These are phyloP conservation scores for Xylaria nigripes DNA, from an alignment of 495 filamentous ascomycete genomes.

Conservation along the genomic window DNA sequence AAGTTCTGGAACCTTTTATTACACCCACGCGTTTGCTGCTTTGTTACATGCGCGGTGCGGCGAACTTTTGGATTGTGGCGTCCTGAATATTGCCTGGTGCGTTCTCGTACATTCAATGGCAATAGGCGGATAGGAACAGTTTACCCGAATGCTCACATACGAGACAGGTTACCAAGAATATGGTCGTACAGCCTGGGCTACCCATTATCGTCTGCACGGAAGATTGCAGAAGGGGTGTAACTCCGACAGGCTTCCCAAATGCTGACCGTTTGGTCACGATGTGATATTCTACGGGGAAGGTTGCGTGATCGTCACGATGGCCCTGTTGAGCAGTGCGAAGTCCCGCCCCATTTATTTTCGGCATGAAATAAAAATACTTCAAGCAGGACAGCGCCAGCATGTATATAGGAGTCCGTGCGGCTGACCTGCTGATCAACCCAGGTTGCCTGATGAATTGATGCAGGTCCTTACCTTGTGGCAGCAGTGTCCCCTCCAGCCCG, in stretches of 20 bases:
- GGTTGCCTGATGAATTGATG: conserved; percentile 7
- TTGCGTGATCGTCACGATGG: conserved; percentile 8
- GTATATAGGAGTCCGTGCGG: conserved; percentile 18
- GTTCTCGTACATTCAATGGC: neutral
- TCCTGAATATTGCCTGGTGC: conserved; percentile 1
- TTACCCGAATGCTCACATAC: conserved; percentile 15
- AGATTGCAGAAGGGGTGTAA: conserved; percentile 18
- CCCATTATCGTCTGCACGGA: conserved; percentile 26
- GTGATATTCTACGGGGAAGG: conserved; percentile 4
- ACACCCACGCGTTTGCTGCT: neutral
- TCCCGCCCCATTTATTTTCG: conserved; percentile 12
- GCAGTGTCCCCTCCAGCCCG: neutral
- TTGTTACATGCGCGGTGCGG: conserved; percentile 2
- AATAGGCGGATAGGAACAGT: conserved; percentile 5
- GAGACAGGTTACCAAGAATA: conserved; percentile 13
- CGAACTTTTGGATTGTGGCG: conserved; percentile 4
- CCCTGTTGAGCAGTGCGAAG: conserved; percentile 16
- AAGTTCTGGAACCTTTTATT: conserved; percentile 7
- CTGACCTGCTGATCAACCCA: conserved; percentile 17
- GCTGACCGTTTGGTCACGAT: conserved; percentile 1
- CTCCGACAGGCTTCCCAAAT: neutral
- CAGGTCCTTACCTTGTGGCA: conserved; percentile 2
- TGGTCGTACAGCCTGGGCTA: conserved; percentile 5
- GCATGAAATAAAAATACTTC: conserved; percentile 2
- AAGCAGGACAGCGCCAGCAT: conserved; percentile 9